Base-by-base conservation (phyloP, 192 early-diverging fungal genomes). In the Umbelopsis vinacea region DNA sequence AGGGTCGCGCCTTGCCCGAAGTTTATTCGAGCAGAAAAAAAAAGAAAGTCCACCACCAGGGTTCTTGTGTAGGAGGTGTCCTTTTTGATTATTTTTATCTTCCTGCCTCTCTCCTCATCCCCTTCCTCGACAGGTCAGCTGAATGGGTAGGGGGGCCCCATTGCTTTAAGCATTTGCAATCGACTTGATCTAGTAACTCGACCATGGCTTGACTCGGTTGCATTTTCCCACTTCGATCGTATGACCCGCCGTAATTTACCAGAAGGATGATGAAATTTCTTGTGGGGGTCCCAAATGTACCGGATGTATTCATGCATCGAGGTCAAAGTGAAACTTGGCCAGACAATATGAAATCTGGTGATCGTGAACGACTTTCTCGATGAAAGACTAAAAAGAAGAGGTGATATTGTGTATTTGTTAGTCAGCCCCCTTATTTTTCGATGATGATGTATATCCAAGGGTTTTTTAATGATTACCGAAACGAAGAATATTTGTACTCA, bases 391-490 rank as follows among this genome's bases (percentile, higher is more conserved):
- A 9, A 6, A 2, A 50, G 48, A 50, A 15, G 15, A 6, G 48
- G 48, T 50, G 19, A 19, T 0, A 50, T 17, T 50, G 48, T 17
- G 40, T 43, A 17, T 17, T 50, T 50, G 48, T 21, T 19, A 50
- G 48, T 12, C 40, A 11, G 40, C 8, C 40, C 40, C 9, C 48
- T 21, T 50, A 50, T 50, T 46, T 50, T 50, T n/a, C n/a, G n/a
- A n/a, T 17, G 48, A 50, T 50, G 48, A 21, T 50, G 48, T 43
- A 43, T 50, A 21, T 50, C 48, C 3, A 50, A 50, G 48, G 48
- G 48, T 50, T 50, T 50, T 50, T 50, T 50, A 50, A 50, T 50
- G 48, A 50, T 50, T 50, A 50, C 48, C 48, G 48, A 50, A 50
- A 50, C 48, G 48, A 50, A 50, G 48, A 17, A 50, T 50, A 50